phyloP scores from a whole-genome alignment of 306 rosid genomes.

The Pueraria montana region DNA sequence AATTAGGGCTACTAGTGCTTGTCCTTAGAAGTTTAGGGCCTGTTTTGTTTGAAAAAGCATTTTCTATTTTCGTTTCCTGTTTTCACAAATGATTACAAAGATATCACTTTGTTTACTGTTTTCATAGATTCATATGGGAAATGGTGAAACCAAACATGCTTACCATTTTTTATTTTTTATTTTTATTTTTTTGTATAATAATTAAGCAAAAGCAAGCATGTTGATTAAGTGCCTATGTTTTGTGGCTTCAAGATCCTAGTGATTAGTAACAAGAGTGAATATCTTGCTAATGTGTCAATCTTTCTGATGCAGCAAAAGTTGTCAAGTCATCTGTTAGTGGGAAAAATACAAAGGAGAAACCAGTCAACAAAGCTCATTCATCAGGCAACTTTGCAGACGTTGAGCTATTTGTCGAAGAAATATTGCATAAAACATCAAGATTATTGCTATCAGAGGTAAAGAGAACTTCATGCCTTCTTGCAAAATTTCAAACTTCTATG shows the following conservation, averaged over 20 bases:
- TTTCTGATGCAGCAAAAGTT: conserved; percentile 50
- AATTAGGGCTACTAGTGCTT: neutral
- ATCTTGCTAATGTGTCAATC: conserved; percentile 16
- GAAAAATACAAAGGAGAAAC: conserved; percentile 56
- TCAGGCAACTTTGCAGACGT: conserved; percentile 56
- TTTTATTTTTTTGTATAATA: neutral
- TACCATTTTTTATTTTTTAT: neutral
- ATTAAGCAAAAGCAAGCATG: conserved; percentile 5
- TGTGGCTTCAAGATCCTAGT: conserved; percentile 18
- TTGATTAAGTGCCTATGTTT: neutral
- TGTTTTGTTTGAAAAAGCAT: neutral
- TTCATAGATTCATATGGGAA: neutral
- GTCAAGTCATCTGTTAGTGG: conserved; percentile 8
- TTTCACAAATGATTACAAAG: neutral
- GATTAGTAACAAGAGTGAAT: neutral
- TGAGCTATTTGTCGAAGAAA: conserved; percentile 68
- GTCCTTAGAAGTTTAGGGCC: neutral
- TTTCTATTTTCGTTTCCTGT: neutral
- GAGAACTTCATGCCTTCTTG: conserved; percentile 13
- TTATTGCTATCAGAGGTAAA: conserved; percentile 70
- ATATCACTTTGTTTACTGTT: neutral
- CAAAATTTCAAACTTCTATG: neutral
- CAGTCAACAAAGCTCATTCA: conserved; percentile 46
- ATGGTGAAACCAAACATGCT: neutral
- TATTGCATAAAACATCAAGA: conserved; percentile 68